phyloP scores from a whole-genome alignment of 441 rosid species.

The Populus hybrid region DNA sequence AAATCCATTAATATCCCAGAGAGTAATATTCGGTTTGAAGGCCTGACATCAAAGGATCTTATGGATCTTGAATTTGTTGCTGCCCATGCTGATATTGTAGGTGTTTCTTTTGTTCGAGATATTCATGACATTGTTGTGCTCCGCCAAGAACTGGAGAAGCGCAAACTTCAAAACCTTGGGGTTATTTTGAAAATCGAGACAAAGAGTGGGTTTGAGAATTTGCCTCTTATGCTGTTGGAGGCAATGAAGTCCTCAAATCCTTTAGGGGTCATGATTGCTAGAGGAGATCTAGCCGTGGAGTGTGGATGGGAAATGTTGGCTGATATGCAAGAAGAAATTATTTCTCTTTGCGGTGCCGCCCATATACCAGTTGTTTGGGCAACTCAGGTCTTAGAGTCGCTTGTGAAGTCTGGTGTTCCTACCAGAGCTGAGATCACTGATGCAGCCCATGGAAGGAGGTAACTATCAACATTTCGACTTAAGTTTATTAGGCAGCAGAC shows the following conservation, averaged over 20 bases:
- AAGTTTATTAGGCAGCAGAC: no score
- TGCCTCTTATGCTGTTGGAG: conserved; percentile 54
- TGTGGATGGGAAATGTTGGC: conserved; percentile 81
- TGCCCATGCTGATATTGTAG: conserved; percentile 69
- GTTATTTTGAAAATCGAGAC: conserved; percentile 66
- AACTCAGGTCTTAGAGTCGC: conserved; percentile 73
- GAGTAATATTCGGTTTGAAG: conserved; percentile 54
- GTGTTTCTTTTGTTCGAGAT: conserved; percentile 59
- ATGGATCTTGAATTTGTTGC: conserved; percentile 62
- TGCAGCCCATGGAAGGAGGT: conserved; percentile 61
- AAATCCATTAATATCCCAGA: conserved; percentile 70
- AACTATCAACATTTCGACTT: not conserved
- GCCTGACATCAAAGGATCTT: conserved; percentile 69
- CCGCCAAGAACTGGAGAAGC: conserved; percentile 52
- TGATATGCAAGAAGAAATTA: conserved; percentile 60
- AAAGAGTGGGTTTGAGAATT: conserved; percentile 49
- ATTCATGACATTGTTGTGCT: conserved; percentile 49
- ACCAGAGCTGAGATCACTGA: conserved; percentile 72
- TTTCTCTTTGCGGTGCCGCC: conserved; percentile 49
- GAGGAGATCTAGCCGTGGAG: conserved; percentile 83
- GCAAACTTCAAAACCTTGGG: conserved; percentile 47
- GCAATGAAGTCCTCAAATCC: conserved; percentile 67
- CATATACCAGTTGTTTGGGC: conserved; percentile 67
- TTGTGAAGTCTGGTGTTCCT: conserved; percentile 65
- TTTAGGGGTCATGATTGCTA: conserved; percentile 67